A percentile compares a stretch with the other conserved stretches of the same genome.
Conservation (phyloP, 2,329 filamentous ascomycete species). For the Aspergillus fumigatus region DNA sequence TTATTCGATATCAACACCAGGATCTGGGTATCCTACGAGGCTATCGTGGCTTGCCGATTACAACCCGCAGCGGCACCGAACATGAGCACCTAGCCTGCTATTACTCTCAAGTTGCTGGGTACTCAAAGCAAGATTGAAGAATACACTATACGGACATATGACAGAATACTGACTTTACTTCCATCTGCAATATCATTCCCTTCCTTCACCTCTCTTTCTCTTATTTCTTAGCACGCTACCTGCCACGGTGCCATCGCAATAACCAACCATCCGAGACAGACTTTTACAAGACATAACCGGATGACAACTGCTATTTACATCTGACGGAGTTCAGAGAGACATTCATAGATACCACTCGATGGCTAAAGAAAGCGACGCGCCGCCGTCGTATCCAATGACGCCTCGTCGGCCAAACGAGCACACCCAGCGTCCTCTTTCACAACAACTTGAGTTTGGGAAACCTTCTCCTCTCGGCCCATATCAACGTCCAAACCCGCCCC, state of each 20-base stretch:
- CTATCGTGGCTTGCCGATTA: background rate
- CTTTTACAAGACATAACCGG: background rate
- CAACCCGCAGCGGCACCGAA: background rate
- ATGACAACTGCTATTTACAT: background rate
- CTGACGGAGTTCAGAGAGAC: background rate
- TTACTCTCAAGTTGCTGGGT: background rate
- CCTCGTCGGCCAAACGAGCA: constrained; percentile 35
- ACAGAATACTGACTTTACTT: background rate
- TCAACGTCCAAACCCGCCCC: constrained; percentile 30
- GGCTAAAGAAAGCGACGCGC: constrained; percentile 49
- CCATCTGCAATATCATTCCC: background rate
- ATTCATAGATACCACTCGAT: constrained; percentile 25
- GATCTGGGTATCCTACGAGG: background rate
- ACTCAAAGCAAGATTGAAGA: background rate
- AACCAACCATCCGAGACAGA: background rate
- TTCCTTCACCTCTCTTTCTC: background rate
- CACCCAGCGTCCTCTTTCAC: constrained; percentile 28
- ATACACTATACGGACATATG: background rate
- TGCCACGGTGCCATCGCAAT: background rate
- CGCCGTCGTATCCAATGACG: constrained; percentile 30
- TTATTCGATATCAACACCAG: background rate
- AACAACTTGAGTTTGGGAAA: constrained; percentile 54
- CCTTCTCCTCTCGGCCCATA: constrained; percentile 50
- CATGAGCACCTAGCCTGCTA: background rate
- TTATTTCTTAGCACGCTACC: background rate